phyloP scores from a whole-genome alignment of 441 rosid species.

The Aleurites moluccanus region DNA sequence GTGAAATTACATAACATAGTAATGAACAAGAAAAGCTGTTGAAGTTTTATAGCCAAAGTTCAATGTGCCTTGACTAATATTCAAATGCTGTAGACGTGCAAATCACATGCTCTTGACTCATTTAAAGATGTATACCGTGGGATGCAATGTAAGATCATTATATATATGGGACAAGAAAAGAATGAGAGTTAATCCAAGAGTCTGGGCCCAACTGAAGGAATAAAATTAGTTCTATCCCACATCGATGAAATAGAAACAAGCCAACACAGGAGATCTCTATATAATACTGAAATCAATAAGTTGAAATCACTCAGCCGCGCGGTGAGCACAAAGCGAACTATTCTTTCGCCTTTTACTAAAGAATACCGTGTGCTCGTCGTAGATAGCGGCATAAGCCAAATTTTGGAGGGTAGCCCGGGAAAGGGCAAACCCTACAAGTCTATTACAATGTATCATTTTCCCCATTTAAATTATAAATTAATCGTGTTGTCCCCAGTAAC shows the following conservation, averaged over 20 bases:
- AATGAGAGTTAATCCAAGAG: neutral
- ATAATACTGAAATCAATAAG: neutral
- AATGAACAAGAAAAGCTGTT: neutral
- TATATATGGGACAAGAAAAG: neutral
- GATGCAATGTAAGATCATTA: neutral
- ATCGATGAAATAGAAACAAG: neutral
- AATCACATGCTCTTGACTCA: neutral
- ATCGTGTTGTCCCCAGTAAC: too few relatives aligned
- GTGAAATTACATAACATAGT: neutral
- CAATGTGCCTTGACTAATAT: too few relatives aligned
- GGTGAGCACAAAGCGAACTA: slow-evolving; percentile 51
- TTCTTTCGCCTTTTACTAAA: slow-evolving; percentile 86
- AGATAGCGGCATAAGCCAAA: slow-evolving; percentile 21
- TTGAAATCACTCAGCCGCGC: slow-evolving; percentile 37
- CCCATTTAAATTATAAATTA: too few relatives aligned
- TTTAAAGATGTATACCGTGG: neutral
- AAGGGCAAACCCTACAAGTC: too few relatives aligned
- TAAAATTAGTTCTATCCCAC: neutral
- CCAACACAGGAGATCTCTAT: too few relatives aligned
- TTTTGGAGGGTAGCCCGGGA: slow-evolving; percentile 25
- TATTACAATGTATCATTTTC: too few relatives aligned
- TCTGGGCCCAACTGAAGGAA: neutral
- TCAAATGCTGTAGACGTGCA: too few relatives aligned
- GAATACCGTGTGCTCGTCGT: slow-evolving; percentile 54
- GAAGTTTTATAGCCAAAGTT: neutral